phyloP scores from a whole-genome alignment of 2,329 filamentous ascomycete genomes.

The Colletotrichum horii region DNA sequence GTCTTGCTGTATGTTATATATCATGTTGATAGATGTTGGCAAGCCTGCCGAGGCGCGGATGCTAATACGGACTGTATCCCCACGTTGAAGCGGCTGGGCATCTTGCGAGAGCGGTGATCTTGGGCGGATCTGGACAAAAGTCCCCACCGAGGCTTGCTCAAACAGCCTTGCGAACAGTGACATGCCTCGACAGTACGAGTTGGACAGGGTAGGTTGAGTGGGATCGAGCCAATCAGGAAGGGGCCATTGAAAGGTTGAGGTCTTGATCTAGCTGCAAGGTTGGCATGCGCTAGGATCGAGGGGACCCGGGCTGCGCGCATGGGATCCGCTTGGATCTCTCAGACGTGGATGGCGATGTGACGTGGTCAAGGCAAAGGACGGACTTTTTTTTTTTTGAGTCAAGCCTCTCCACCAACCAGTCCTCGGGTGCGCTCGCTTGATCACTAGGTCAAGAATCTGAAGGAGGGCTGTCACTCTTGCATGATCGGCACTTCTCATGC shows the following conservation, averaged over 20 bases:
- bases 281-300: constrained; percentile 4
- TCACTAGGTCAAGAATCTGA: background rate
- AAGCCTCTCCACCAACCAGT: background rate
- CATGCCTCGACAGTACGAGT: background rate
- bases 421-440: background rate
- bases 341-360: constrained; percentile 2
- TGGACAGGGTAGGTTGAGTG: background rate
- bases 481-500: background rate
- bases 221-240: background rate
- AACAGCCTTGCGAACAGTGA: background rate
- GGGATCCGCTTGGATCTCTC: constrained; percentile 18
- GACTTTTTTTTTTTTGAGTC: background rate
- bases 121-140: background rate
- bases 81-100: background rate
- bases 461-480: background rate
- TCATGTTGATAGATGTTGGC: background rate
- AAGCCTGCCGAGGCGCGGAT: background rate
- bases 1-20: constrained; percentile 1
- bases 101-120: background rate
- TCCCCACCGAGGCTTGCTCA: background rate
- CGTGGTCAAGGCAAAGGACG: constrained; percentile 4
- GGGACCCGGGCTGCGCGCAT: background rate
- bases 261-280: background rate
- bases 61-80: background rate
- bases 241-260: background rate